Percentiles rank a stretch among this genome's conserved stretches.
Evolutionary conservation across 2,329 filamentous ascomycete genomes (phyloP).

Genomic region (Pseudopyricularia javanii): DNA sequence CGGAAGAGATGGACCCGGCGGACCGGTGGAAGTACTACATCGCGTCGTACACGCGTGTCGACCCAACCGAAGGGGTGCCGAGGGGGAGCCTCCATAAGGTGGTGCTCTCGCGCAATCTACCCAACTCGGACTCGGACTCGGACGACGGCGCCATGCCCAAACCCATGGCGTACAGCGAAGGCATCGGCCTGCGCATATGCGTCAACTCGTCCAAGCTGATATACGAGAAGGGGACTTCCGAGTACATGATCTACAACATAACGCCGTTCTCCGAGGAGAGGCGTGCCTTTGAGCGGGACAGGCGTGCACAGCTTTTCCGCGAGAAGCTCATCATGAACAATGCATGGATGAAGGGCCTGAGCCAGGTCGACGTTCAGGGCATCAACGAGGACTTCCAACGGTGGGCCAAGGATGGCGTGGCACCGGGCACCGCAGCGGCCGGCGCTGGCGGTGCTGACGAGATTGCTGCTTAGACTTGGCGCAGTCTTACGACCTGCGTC

Average conservation of each 20-base stretch:
- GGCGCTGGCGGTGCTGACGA: not conserved
- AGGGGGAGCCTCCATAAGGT: conserved; percentile 53
- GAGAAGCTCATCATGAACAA: conserved; percentile 78
- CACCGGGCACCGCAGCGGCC: not conserved
- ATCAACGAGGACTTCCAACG: conserved; percentile 53
- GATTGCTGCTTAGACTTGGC: not conserved
- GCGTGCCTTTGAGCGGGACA: conserved; percentile 17
- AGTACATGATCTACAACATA: conserved; percentile 62
- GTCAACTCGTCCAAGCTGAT: conserved; percentile 68
- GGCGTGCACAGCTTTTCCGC: conserved; percentile 38
- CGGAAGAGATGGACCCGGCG: conserved; percentile 74
- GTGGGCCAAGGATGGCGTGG: conserved; percentile 36
- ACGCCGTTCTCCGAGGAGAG: conserved; percentile 46
- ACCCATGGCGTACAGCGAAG: conserved; percentile 50
- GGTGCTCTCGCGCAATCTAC: conserved; percentile 60
- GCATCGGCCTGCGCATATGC: conserved; percentile 60
- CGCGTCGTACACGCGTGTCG: conserved; percentile 76
- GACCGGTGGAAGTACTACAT: conserved; percentile 93
- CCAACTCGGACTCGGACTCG: conserved; percentile 48
- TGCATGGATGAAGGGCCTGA: conserved; percentile 67
- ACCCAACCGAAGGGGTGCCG: conserved; percentile 72
- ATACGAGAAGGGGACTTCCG: conserved; percentile 58
- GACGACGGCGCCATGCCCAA: conserved; percentile 52
- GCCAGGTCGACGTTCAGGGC: conserved; percentile 63
- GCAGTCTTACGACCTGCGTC: not conserved